Base-by-base conservation (phyloP, 2,329 filamentous ascomycete species). In the Alternaria sp. region DNA sequence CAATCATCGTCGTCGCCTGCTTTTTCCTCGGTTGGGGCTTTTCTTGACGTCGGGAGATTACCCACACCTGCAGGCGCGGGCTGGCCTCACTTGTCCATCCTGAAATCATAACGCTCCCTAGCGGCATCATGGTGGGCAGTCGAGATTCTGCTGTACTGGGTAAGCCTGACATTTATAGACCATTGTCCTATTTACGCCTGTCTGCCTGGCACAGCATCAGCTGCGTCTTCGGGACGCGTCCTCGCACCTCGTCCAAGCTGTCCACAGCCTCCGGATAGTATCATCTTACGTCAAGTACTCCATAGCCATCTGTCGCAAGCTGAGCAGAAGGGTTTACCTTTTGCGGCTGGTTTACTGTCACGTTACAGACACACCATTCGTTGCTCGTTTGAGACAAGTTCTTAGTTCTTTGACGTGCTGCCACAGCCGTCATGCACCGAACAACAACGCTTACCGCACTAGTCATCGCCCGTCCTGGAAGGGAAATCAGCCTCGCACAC, bases 1-100 rank as follows among this genome's bases (percentile, higher is more conserved):
- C 13, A 14, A 10, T 46, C 13, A 21, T 46, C 29, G 44, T 13
- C 29, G 3, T 33, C 28, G 29, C 34, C 44, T 46, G 23, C 44
- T 48, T 48, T 48, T 48, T 24, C 44, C 44, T 10, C 34, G 44
- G 44, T 48, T 34, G 44, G 44, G 44, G n/a, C 44, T 34, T 34
- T 24, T 34, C 29, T 24, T 36, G 44, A 48, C 44, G 23, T 33
- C 44, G 44, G 29, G 44, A 48, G 23, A 36, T 48, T 36, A 48
- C 34, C 29, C 44, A 48, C 44, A 36, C 33, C 29, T 23, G 4
- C 21, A n/a, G 44, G 44, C 31, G 31, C 31, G 31, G 34, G 44
- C 44, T 36, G 44, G 31, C 44, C 29, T 48, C 44, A 34, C 21
- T 13, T 36, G 44, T 2, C 44, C 21, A 48, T 48, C 44, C 44